Conservation (phyloP, 257 asterid species). For the Solanum medicagineum region DNA sequence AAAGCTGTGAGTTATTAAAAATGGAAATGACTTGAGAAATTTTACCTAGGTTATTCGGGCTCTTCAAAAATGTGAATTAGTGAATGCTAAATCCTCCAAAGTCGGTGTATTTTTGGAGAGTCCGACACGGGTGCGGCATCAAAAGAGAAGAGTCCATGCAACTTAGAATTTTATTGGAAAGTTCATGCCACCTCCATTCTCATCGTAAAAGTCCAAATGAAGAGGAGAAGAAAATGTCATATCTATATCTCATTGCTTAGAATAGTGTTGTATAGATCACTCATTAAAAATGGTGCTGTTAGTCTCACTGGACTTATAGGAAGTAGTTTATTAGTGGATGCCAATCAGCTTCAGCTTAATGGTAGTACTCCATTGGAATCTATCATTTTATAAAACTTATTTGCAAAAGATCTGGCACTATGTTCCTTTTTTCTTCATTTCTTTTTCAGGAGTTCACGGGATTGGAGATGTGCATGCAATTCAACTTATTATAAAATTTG, state of each 20-base stretch:
- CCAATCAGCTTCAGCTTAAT: not conserved
- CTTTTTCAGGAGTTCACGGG: conserved; percentile 79
- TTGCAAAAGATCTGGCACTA: not conserved
- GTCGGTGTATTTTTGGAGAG: not conserved
- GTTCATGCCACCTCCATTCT: not conserved
- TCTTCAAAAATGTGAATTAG: not conserved
- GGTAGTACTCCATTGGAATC: not conserved
- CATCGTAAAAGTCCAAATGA: not conserved
- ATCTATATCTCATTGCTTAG: not conserved
- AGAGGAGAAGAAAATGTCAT: not conserved
- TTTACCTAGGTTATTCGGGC: not conserved
- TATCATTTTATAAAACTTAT: not conserved
- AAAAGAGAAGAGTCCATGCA: not conserved
- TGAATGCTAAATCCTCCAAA: not conserved
- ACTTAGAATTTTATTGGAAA: not conserved
- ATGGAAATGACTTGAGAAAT: not conserved
- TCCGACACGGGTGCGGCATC: not conserved
- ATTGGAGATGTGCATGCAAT: conserved; percentile 86
- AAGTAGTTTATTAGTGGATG: not conserved
- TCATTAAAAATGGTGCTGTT: not conserved
- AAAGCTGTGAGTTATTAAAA: not conserved
- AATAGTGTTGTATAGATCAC: not conserved
- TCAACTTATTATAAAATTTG: conserved; percentile 76
- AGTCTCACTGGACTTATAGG: not conserved
- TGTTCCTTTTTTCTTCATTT: not conserved